Evolutionary conservation across 805 yeast species (phyloP).

Genomic region (Lipomyces starkeyi): DNA sequence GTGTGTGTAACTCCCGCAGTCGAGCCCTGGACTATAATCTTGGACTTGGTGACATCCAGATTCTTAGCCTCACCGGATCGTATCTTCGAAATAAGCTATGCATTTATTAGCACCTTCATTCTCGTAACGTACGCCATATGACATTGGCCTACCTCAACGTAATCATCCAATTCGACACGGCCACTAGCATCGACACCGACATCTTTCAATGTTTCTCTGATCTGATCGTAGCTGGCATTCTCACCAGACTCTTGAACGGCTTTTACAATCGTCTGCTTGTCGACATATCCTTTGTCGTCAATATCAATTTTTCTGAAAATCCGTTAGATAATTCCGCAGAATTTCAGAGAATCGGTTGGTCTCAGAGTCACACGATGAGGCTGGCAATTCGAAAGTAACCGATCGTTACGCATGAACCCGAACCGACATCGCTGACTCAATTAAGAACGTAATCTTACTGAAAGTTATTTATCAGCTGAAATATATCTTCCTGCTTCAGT

Average conservation of each 20-base stretch:
- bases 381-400: not conserved
- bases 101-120: not conserved
- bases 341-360: not conserved
- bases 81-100: slow-evolving; percentile 37
- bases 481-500: slow-evolving; percentile 84
- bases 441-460: slow-evolving; percentile 43
- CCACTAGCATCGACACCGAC: slow-evolving; percentile 97
- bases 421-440: not conserved
- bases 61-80: slow-evolving; percentile 32
- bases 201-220: slow-evolving; percentile 88
- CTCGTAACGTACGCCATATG: not conserved
- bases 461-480: slow-evolving; percentile 84
- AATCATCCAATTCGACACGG: slow-evolving; percentile 94
- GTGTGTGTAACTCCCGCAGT: slow-evolving; percentile 95
- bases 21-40: slow-evolving; percentile 82
- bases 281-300: slow-evolving; percentile 94
- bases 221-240: slow-evolving; percentile 80
- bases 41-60: slow-evolving; percentile 55
- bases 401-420: not conserved
- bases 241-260: slow-evolving; percentile 78
- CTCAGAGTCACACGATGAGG: not conserved
- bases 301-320: slow-evolving; percentile 68
- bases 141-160: slow-evolving; percentile 61
- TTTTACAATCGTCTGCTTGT: slow-evolving; percentile 87
- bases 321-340: not conserved